Evolutionary conservation across 1,284 basidiomycete genomes (phyloP), one percentile per base, ranked within the genome.

Genomic region (Apiotrichum sp.): DNA sequence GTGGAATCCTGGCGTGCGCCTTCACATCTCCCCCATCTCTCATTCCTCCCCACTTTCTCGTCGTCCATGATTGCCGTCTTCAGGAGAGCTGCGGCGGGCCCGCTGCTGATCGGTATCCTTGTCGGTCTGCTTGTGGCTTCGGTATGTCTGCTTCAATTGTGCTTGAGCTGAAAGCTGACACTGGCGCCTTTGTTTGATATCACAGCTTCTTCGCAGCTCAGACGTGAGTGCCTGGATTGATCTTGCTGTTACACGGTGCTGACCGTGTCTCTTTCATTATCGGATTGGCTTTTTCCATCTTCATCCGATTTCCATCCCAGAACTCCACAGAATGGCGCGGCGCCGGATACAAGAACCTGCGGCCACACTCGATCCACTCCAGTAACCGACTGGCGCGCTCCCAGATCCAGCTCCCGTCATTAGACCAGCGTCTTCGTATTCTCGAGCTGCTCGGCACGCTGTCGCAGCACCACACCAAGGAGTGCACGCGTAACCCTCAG

Each of bases 381-480:
- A 64, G 65, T 6, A 63, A 59, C 22, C 65, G 68, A 41, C 56
- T 69, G 9, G 61, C 61, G 32, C 69, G 71, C 36, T 65, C 65
- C 0, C 67, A 70, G 59, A 68, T 74, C 53, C 69, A 67, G 45
- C 68, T 74, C 11, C 90, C 90, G 0, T 86, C 86, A 0, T 68
- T 85, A 13, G 84, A 87, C 36, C 89, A 96, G 72, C 86, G 93
- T 13, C 79, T 82, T 47, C 86, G 91, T 47, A 85, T 96, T 16
- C 82, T 96, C 41, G 84, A 91, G 56, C 82, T 96, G 47, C 81
- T 97, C 53, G 87, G 88, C 33, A 86, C 87, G 5, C 81, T 97
- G 49, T 85, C 89, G 0, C 84, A 89, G 0, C 89, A 93, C 71
- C 87, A 96, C 75, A 96, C 93, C 22, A 85, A 86, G 57, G 87